Percentiles rank a stretch among this genome's conserved stretches.
phyloP scores from a whole-genome alignment of 805 yeast species.

The Cyberlindnera amylophila region DNA sequence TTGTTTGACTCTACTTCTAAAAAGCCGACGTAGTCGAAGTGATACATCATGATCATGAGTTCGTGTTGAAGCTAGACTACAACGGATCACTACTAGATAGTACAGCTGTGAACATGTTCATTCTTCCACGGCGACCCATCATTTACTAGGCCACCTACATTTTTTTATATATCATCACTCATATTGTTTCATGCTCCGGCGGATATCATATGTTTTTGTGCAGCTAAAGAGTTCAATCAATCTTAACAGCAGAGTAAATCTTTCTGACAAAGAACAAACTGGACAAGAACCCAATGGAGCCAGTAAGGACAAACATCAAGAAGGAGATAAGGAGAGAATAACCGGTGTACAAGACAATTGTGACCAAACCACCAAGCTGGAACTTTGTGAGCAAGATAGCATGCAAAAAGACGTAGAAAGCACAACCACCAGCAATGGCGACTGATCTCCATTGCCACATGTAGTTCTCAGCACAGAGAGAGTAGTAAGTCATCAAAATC shows the following conservation, averaged over 20 bases:
- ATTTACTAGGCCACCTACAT: too few species aligned
- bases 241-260: constrained; percentile 82
- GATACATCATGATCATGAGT: too few species aligned
- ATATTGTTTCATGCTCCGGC: too few species aligned
- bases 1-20: too few species aligned
- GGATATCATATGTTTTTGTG: too few species aligned
- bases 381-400: constrained; percentile 71
- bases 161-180: too few species aligned
- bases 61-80: too few species aligned
- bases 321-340: constrained; percentile 72
- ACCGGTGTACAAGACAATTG: constrained; percentile 76
- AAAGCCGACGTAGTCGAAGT: too few species aligned
- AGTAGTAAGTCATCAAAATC: constrained; percentile 73
- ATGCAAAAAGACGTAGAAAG: constrained; percentile 80
- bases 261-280: constrained; percentile 69
- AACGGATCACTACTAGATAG: too few species aligned
- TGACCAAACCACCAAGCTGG: constrained; percentile 66
- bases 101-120: too few species aligned
- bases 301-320: constrained; percentile 77
- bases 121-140: too few species aligned
- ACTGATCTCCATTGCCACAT: constrained; percentile 97
- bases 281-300: constrained; percentile 80
- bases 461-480: constrained; percentile 87
- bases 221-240: constrained; percentile 46
- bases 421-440: constrained; percentile 84